These are phyloP conservation scores for Xylaria grammica DNA, from an alignment of 495 filamentous ascomycete genomes.

Conservation along the genomic window DNA sequence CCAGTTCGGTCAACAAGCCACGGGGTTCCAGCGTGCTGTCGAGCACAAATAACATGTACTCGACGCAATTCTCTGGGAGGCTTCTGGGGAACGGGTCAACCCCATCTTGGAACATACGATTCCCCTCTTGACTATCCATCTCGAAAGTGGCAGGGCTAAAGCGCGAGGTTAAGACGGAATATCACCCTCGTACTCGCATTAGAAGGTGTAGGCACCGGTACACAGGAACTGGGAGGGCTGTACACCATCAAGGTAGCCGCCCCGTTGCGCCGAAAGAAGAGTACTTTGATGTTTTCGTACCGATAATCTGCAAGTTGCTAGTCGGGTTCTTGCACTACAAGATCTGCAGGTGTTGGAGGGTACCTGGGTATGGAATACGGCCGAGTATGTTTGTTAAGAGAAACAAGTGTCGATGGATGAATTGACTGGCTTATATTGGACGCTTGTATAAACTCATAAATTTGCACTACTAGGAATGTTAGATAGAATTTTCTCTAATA, in stretches of 20 bases:
- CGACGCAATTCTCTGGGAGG: conserved; percentile 84
- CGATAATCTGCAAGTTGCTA: not conserved
- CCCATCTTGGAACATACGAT: conserved; percentile 44
- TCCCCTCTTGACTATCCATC: conserved; percentile 31
- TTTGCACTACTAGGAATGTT: too few species aligned
- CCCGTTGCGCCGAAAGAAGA: not conserved
- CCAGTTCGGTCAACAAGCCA: conserved; percentile 57
- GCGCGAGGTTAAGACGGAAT: not conserved
- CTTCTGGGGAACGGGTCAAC: conserved; percentile 72
- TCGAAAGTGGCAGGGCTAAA: not conserved
- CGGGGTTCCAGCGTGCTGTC: conserved; percentile 61
- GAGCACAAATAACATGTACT: conserved; percentile 81
- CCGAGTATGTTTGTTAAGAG: too few species aligned
- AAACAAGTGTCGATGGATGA: too few species aligned
- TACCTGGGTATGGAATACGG: too few species aligned
- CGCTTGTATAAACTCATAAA: too few species aligned
- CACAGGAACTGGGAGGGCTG: not conserved
- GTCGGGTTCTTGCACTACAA: not conserved
- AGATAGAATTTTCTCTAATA: too few species aligned
- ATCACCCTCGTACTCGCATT: not conserved
- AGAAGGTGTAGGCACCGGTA: not conserved
- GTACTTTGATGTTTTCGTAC: not conserved
- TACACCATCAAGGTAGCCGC: too few species aligned
- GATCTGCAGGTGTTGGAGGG: not conserved
- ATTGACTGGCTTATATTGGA: too few species aligned